Evolutionary conservation across 306 rosid species (phyloP).

Genomic region (Clitoria ternatea): DNA sequence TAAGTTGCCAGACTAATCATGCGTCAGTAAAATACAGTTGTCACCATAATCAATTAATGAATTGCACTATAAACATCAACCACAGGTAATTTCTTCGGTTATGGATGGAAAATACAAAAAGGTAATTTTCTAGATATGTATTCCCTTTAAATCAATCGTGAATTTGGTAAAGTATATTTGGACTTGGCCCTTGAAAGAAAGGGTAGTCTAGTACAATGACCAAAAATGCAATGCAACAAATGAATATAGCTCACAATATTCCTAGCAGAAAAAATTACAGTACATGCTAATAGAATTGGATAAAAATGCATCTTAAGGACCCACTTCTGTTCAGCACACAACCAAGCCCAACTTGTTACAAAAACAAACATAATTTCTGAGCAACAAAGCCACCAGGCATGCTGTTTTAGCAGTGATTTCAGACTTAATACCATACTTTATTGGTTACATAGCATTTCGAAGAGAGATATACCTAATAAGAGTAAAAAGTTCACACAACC

Average conservation of each 20-base stretch:
- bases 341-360: neutral
- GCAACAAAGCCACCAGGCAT: conserved; percentile 4
- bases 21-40: neutral
- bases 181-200: neutral
- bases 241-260: neutral
- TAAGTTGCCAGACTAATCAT: conserved; percentile 1
- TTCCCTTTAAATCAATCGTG: neutral
- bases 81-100: neutral
- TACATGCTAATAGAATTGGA: neutral
- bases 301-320: neutral
- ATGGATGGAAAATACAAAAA: neutral
- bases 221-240: neutral
- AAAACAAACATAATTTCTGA: neutral
- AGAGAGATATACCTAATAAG: conserved; percentile 68
- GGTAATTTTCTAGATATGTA: neutral
- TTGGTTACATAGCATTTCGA: neutral
- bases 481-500: conserved; percentile 95
- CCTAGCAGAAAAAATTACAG: neutral
- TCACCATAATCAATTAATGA: conserved; percentile 7
- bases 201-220: neutral
- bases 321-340: neutral
- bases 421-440: conserved; percentile 4
- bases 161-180: neutral
- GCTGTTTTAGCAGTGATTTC: conserved; percentile 8
- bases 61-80: neutral